A percentile compares a stretch with the other conserved stretches of the same genome.
phyloP scores from a whole-genome alignment of 768 basidiomycete species.

The Kwoniella sp. region DNA sequence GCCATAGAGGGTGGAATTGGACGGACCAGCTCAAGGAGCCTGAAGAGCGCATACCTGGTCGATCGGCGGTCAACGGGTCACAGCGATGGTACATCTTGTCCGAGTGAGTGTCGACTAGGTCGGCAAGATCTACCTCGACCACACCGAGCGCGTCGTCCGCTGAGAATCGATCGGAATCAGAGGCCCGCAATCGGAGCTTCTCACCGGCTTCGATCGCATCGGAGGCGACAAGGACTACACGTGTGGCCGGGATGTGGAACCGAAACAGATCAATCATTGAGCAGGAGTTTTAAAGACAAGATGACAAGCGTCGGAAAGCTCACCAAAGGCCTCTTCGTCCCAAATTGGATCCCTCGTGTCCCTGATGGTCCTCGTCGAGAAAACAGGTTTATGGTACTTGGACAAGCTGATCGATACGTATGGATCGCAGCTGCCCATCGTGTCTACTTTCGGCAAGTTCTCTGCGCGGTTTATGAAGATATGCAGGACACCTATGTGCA shows the following conservation, averaged over 20 bases:
- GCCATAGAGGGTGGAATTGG: conserved; percentile 53
- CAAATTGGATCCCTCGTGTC: conserved; percentile 51
- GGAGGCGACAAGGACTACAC: conserved; percentile 44
- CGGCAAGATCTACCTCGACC: conserved; percentile 53
- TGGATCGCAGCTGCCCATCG: conserved; percentile 54
- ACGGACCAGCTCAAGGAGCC: conserved; percentile 51
- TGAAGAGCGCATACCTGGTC: conserved; percentile 39
- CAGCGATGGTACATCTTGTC: conserved; percentile 20
- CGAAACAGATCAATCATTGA: neutral
- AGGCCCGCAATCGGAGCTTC: conserved; percentile 45
- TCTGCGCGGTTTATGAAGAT: conserved; percentile 51
- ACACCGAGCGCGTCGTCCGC: conserved; percentile 54
- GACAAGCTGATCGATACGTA: conserved; percentile 51
- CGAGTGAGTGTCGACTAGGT: conserved; percentile 35
- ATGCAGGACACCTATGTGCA: conserved; percentile 52
- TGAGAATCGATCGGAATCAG: conserved; percentile 54
- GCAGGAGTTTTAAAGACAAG: neutral
- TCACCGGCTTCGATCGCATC: conserved; percentile 55
- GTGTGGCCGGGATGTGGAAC: no score
- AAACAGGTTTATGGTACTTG: conserved; percentile 55
- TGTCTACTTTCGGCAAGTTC: conserved; percentile 49
- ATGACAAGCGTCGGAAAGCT: no score
- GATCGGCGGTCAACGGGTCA: conserved; percentile 36
- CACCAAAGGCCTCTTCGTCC: conserved; percentile 55
- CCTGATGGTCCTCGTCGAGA: conserved; percentile 54